Conservation (phyloP, 202 grass and related monocot species). For the Dendrocalamus latiflorus region DNA sequence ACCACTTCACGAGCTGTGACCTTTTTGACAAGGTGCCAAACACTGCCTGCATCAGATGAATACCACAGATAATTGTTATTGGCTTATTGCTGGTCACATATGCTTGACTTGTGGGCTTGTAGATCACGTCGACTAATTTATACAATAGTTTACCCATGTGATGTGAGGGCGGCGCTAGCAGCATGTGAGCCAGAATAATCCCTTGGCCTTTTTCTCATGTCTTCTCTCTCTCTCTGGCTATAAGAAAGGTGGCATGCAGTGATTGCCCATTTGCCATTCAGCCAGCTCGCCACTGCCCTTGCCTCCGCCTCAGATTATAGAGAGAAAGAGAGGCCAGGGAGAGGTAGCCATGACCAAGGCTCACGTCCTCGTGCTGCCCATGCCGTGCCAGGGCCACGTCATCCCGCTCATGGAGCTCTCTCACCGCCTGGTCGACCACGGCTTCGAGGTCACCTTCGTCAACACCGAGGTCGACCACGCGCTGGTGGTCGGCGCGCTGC, state of each 20-base stretch:
- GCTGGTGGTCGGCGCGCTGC: slow-evolving; percentile 18
- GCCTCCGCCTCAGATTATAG: neutral
- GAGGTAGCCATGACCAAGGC: neutral
- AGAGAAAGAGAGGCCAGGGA: neutral
- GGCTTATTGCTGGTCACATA: neutral
- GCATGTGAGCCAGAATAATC: too few relatives aligned
- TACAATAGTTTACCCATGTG: too few relatives aligned
- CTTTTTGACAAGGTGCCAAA: neutral
- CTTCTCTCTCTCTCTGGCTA: neutral
- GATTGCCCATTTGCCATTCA: too few relatives aligned
- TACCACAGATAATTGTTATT: too few relatives aligned
- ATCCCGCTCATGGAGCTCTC: slow-evolving; percentile 53
- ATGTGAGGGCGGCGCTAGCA: too few relatives aligned
- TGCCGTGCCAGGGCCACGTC: slow-evolving; percentile 56
- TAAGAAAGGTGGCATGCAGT: too few relatives aligned
- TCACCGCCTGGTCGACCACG: slow-evolving; percentile 47
- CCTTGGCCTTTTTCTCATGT: too few relatives aligned
- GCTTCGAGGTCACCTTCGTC: slow-evolving; percentile 57
- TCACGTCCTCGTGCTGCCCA: slow-evolving; percentile 41
- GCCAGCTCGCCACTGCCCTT: neutral
- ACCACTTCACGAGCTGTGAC: neutral
- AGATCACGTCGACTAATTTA: too few relatives aligned
- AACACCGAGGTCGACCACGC: slow-evolving; percentile 51
- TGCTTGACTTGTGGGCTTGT: neutral
- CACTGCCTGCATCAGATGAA: neutral